Base-by-base conservation (phyloP, 23 red algal genomes). In the Agarophyton chilense region DNA sequence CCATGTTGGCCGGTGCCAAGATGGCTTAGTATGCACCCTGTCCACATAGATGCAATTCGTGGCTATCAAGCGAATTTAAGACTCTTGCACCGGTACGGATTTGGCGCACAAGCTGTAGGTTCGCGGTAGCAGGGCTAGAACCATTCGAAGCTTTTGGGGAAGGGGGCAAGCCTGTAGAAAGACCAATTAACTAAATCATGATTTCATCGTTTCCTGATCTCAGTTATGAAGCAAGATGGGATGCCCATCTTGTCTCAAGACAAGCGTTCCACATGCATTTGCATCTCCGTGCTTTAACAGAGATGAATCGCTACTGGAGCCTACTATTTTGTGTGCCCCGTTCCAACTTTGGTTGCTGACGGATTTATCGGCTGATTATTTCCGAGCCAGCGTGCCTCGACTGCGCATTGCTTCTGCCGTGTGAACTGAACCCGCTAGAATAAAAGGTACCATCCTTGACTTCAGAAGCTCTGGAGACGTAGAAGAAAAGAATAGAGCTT, bases 1-100 rank as follows among this genome's bases (percentile, higher is more conserved):
- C 88, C 88, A 25, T 44, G 88, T 61, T 81, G 74, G 88, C 88
- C 88, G 9, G 42, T 18, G 0, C 42, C 58, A 10, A 74, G 40
- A 19, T 91, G 88, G 88, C 51, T 91, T 43, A 82, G 62, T 18
- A 82, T 40, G 62, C 75, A 82, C 22, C 88, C 88, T 21, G 52
- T 91, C 44, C 88, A 91, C 50, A 38, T 91, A 14, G 88, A 91
- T 73, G 64, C 46, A 14, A 76, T 91, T 68, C 77, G 88, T 46
- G 52, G 85, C 16, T 62, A 74, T 32, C 51, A 63, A 55, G 49
- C 55, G 49, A 47, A 89, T 26, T 41, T 89, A 33, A 55, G 54
- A 49, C 38, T 38, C 12, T 31, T 89, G 34, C 73, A 89, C n/a
- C 36, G 40, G 21, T 24, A 77, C 44, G 67, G 61, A 10, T 35